Conservation (phyloP, 208 protist genomes). For the Spongospora subterranea region DNA sequence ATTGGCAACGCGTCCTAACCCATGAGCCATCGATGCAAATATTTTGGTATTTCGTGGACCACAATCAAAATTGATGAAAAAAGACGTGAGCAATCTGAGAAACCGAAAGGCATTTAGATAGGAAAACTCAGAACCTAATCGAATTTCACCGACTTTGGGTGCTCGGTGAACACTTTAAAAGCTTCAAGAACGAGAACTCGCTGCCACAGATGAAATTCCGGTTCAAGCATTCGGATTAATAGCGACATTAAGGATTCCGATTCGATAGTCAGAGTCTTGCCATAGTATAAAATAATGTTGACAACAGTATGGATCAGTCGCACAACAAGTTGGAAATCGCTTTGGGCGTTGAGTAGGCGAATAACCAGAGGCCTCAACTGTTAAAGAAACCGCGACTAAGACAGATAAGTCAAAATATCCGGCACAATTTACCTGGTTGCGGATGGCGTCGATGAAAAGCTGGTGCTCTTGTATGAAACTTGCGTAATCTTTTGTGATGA, state of each 20-base stretch:
- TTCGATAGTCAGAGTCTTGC: not conserved
- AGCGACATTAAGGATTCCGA: slow-evolving; percentile 10
- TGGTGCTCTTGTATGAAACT: not conserved
- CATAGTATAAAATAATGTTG: slow-evolving; percentile 27
- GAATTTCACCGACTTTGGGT: not conserved
- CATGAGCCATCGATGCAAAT: slow-evolving; percentile 21
- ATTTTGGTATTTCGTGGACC: slow-evolving; percentile 34
- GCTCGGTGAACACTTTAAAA: slow-evolving; percentile 17
- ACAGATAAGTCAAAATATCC: not conserved
- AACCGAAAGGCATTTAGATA: not conserved
- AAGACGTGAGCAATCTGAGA: not conserved
- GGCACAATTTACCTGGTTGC: slow-evolving; percentile 3
- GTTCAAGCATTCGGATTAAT: slow-evolving; percentile 27
- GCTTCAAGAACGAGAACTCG: slow-evolving; percentile 11
- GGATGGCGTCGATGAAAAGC: slow-evolving; percentile 1
- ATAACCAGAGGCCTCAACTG: not conserved
- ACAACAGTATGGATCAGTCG: slow-evolving; percentile 1
- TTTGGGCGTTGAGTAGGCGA: not conserved
- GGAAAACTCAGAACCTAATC: not conserved
- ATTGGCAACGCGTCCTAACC: slow-evolving; percentile 7
- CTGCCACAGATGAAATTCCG: slow-evolving; percentile 52
- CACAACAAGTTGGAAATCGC: slow-evolving; percentile 4
- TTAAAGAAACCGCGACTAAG: not conserved
- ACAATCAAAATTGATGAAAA: slow-evolving; percentile 12
- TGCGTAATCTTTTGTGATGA: slow-evolving; percentile 29